Percentiles rank a stretch among this genome's conserved stretches.
Conservation (phyloP, 208 protist species). For the Leishmania mexicana region DNA sequence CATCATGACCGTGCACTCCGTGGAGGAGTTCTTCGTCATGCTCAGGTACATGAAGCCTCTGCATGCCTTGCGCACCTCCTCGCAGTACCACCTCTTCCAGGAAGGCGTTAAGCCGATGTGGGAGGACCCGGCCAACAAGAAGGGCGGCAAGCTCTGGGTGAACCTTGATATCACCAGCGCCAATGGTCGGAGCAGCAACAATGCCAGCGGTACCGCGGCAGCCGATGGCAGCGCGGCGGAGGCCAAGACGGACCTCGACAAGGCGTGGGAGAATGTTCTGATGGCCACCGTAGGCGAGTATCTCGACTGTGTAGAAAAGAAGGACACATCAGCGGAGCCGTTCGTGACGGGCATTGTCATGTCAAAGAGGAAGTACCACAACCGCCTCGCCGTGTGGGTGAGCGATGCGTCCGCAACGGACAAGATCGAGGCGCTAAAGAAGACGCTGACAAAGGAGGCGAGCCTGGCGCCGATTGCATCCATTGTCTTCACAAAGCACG, state of each 20-base stretch:
- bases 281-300: conserved; percentile 85
- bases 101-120: conserved; percentile 92
- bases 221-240: conserved; percentile 19
- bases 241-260: conserved; percentile 62
- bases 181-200: conserved; percentile 29
- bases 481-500: conserved; percentile 69
- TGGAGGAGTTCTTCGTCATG: conserved; percentile 91
- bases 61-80: conserved; percentile 72
- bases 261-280: conserved; percentile 78
- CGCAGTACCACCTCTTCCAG: conserved; percentile 93
- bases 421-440: conserved; percentile 53
- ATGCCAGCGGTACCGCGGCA: conserved; percentile 7
- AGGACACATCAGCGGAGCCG: conserved; percentile 14
- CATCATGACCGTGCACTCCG: conserved; percentile 77
- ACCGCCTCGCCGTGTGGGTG: conserved; percentile 79
- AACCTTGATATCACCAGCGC: conserved; percentile 49
- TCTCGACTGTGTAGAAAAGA: conserved; percentile 54
- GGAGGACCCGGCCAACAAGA: conserved; percentile 89
- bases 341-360: conserved; percentile 77
- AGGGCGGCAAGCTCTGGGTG: conserved; percentile 78
- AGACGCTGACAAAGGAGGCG: conserved; percentile 36
- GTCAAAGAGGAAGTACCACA: conserved; percentile 80
- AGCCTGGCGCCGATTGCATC: conserved; percentile 37
- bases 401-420: conserved; percentile 51
- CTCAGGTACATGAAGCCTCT: conserved; percentile 85